Percentiles rank a stretch among this genome's conserved stretches.
These are phyloP conservation scores for Prunus yedoensis DNA, from an alignment of 331 rosid genomes.

Conservation along the genomic window DNA sequence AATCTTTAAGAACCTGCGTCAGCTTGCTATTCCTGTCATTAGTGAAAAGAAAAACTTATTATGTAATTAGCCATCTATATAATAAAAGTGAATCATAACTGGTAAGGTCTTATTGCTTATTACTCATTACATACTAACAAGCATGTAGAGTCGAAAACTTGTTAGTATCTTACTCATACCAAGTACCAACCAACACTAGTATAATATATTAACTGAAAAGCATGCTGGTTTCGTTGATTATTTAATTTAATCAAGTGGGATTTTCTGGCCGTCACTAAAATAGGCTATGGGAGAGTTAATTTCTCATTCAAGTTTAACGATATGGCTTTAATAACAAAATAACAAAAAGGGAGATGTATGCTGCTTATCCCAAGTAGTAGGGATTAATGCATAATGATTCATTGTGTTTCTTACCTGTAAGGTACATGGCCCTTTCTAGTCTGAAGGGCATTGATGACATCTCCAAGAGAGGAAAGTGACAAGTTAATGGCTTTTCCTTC, in stretches of 20 bases:
- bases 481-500: conserved; percentile 51
- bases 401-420: conserved; percentile 28
- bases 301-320: background rate
- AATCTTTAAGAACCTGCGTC: conserved; percentile 44
- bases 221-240: background rate
- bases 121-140: background rate
- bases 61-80: background rate
- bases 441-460: conserved; percentile 43
- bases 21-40: conserved; percentile 50
- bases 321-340: background rate
- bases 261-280: background rate
- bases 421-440: conserved; percentile 35
- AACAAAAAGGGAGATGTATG: background rate
- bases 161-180: background rate
- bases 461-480: conserved; percentile 47
- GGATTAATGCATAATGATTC: conserved; percentile 5
- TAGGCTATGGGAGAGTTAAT: background rate
- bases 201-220: no score
- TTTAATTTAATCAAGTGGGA: background rate
- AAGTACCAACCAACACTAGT: no score
- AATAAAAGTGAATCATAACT: conserved; percentile 1
- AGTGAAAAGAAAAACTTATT: background rate
- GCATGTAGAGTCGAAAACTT: background rate
- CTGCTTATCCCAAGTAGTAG: background rate
- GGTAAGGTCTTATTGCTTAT: background rate